A percentile compares a stretch with the other conserved stretches of the same genome.
phyloP scores from a whole-genome alignment of 2,329 filamentous ascomycete genomes.

The Colletotrichum sp. region DNA sequence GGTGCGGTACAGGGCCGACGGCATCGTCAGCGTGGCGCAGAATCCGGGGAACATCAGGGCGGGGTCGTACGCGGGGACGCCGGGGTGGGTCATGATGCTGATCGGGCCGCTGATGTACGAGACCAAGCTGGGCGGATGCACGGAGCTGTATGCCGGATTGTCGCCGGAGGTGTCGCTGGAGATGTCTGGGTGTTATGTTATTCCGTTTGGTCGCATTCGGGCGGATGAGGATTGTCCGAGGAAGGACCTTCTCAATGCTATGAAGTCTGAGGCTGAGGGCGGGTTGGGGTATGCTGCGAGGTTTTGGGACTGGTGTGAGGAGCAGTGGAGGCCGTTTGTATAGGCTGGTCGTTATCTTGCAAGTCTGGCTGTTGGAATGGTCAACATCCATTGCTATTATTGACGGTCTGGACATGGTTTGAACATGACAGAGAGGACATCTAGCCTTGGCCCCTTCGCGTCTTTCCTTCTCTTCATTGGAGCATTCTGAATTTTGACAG shows the following conservation, averaged over 20 bases:
- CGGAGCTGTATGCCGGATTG: background rate
- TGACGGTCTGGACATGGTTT: background rate
- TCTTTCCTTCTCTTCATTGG: background rate
- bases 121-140: background rate
- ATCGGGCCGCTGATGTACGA: background rate
- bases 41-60: background rate
- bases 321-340: background rate
- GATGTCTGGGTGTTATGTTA: background rate
- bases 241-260: background rate
- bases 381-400: background rate
- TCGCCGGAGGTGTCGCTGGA: background rate
- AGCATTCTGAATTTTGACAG: too few species aligned
- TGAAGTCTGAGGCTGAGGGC: background rate
- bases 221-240: background rate
- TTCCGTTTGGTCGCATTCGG: background rate
- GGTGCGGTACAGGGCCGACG: background rate
- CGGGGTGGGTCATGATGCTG: background rate
- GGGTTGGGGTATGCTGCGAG: background rate
- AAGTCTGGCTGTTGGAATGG: background rate
- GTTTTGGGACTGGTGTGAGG: background rate
- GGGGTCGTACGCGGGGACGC: background rate
- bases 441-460: background rate
- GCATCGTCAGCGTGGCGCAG: background rate
- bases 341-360: rapidly evolving
- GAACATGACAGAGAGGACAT: background rate